Conservation (phyloP, 176 grass and related monocot species). For the Cocos nucifera region DNA sequence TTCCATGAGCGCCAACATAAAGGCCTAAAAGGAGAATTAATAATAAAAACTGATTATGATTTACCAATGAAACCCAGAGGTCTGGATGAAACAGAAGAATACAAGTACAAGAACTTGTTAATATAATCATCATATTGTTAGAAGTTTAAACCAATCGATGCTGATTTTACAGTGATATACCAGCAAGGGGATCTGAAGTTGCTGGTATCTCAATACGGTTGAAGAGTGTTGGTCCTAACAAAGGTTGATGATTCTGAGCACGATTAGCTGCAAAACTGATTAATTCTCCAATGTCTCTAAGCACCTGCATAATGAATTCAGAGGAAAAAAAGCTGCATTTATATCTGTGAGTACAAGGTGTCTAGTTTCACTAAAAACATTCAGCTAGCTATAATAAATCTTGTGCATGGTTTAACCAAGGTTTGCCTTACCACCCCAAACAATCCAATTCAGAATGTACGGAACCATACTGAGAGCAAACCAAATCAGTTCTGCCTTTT, state of each 20-base stretch:
- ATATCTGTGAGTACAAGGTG: too few species aligned
- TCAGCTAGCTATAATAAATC: too few species aligned
- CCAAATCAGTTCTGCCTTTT: too few species aligned
- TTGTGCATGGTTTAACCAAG: too few species aligned
- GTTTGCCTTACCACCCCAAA: too few species aligned
- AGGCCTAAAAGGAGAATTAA: constrained; percentile 37
- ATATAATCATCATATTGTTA: background rate
- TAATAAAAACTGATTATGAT: too few species aligned
- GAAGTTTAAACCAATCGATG: background rate
- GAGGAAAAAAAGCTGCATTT: background rate
- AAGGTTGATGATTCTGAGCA: constrained; percentile 19
- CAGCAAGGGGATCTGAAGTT: constrained; percentile 77
- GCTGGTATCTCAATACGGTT: constrained; percentile 56
- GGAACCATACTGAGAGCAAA: too few species aligned
- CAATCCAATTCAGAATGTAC: too few species aligned
- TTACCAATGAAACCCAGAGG: too few species aligned
- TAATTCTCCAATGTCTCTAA: constrained; percentile 53
- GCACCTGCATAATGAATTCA: constrained; percentile 30
- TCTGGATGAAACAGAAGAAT: too few species aligned
- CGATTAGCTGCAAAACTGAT: constrained; percentile 46
- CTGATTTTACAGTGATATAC: constrained; percentile 19
- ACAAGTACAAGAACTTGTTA: too few species aligned
- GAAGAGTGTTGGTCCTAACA: constrained; percentile 61
- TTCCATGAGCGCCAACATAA: constrained; percentile 62
- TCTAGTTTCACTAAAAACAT: too few species aligned